A percentile compares a stretch with the other conserved stretches of the same genome.
phyloP scores from a whole-genome alignment of 2,329 filamentous ascomycete species.

The Fusarium xylarioides region DNA sequence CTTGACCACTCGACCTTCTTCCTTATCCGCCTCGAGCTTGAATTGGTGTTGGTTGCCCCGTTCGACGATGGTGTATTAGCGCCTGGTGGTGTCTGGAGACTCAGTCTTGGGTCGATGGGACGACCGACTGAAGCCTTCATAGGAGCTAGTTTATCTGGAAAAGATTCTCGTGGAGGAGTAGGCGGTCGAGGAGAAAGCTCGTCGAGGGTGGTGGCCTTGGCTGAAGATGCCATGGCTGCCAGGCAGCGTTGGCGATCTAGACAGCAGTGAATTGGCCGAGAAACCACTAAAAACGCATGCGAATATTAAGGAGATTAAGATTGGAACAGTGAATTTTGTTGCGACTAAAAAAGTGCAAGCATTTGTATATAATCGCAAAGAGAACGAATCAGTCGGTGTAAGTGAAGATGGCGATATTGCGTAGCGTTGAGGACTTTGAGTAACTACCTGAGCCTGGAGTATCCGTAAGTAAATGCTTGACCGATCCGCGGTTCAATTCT shows the following conservation, averaged over 20 bases:
- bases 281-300: slow-evolving; percentile 37
- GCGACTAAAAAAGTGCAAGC: background rate
- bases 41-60: slow-evolving; percentile 52
- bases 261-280: slow-evolving; percentile 46
- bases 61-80: slow-evolving; percentile 55
- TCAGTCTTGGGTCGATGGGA: slow-evolving; percentile 49
- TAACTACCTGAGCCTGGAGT: slow-evolving; percentile 3
- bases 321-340: background rate
- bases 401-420: background rate
- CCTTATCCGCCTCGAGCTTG: slow-evolving; percentile 55
- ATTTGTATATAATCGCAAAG: background rate
- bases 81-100: slow-evolving; percentile 62
- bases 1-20: slow-evolving; percentile 68
- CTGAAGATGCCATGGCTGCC: slow-evolving; percentile 55
- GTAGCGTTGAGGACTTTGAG: slow-evolving; percentile 22
- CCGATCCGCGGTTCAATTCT: slow-evolving; percentile 33
- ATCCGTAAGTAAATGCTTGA: slow-evolving; percentile 22
- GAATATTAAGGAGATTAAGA: slow-evolving; percentile 9
- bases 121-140: slow-evolving; percentile 50
- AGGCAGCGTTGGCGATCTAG: slow-evolving; percentile 53
- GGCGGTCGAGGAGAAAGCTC: slow-evolving; percentile 67
- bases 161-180: slow-evolving; percentile 71
- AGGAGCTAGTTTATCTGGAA: slow-evolving; percentile 49
- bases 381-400: background rate
- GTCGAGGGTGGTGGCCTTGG: slow-evolving; percentile 56